phyloP scores from a whole-genome alignment of 2,329 filamentous ascomycete species.

The Ophiosphaerella korrae region DNA sequence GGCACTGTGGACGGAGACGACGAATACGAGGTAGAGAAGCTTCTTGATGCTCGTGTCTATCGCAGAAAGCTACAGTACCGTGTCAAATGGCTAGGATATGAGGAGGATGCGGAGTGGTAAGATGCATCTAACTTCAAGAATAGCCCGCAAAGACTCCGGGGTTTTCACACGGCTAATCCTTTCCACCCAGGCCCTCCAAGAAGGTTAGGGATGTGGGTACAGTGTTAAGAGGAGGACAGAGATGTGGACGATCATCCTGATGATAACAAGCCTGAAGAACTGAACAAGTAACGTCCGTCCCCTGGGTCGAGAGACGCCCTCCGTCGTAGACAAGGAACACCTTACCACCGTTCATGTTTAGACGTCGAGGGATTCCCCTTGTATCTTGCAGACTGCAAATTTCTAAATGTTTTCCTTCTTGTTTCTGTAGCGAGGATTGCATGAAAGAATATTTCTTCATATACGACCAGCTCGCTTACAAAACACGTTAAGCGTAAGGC shows the following conservation, averaged over 20 bases:
- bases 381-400: too few relatives aligned
- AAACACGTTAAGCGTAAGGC: too few relatives aligned
- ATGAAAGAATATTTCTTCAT: too few relatives aligned
- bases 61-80: slow-evolving; percentile 7
- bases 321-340: too few relatives aligned
- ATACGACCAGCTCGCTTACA: too few relatives aligned
- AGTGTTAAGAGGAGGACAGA: slow-evolving; percentile 18
- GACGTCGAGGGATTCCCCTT: too few relatives aligned
- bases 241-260: slow-evolving; percentile 16
- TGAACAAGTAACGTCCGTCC: too few relatives aligned
- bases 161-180: slow-evolving; percentile 14
- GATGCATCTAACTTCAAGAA: slow-evolving; percentile 14
- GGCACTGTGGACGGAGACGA: neutral
- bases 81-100: slow-evolving; percentile 12
- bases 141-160: slow-evolving; percentile 7
- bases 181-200: slow-evolving; percentile 8
- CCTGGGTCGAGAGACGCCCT: too few relatives aligned
- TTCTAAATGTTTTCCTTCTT: too few relatives aligned
- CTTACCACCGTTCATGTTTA: too few relatives aligned
- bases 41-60: slow-evolving; percentile 7
- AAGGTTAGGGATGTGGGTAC: slow-evolving; percentile 11
- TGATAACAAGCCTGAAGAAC: slow-evolving; percentile 1
- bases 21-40: slow-evolving; percentile 12
- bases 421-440: too few relatives aligned
- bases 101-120: slow-evolving; percentile 11